Conservation (phyloP, 768 basidiomycete genomes). For the Agrocybe praecox region DNA sequence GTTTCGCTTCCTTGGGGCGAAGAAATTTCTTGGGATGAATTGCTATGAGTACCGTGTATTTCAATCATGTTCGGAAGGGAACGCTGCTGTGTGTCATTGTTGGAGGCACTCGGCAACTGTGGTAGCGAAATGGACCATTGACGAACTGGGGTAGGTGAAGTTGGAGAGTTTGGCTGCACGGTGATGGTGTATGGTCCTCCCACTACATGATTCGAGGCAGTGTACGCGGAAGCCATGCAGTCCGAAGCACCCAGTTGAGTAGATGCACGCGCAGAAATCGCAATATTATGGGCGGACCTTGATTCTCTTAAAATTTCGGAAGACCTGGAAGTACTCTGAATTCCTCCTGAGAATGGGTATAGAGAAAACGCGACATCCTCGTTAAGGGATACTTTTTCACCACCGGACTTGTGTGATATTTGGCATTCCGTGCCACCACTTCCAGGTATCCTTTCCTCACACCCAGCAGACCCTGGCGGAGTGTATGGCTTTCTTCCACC, state of each 20-base stretch:
- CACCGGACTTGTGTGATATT: background rate
- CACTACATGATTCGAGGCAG: background rate
- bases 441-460: background rate
- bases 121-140: background rate
- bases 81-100: background rate
- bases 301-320: conserved; percentile 20
- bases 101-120: background rate
- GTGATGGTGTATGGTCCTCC: background rate
- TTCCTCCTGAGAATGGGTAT: conserved; percentile 20
- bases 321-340: conserved; percentile 22
- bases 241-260: background rate
- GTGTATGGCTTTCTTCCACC: background rate
- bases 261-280: conserved; percentile 12
- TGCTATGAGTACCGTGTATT: too few relatives aligned
- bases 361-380: conserved; percentile 16
- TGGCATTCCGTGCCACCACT: background rate
- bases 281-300: conserved; percentile 11
- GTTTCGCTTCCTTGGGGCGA: background rate
- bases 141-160: background rate
- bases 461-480: too few relatives aligned
- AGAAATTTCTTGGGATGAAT: too few relatives aligned
- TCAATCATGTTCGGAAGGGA: too few relatives aligned
- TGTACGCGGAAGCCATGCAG: background rate
- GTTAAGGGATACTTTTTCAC: background rate
- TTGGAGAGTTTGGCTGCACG: background rate